Evolutionary conservation across 2,329 filamentous ascomycete species (phyloP).

Genomic region (Colletotrichum eleusines): DNA sequence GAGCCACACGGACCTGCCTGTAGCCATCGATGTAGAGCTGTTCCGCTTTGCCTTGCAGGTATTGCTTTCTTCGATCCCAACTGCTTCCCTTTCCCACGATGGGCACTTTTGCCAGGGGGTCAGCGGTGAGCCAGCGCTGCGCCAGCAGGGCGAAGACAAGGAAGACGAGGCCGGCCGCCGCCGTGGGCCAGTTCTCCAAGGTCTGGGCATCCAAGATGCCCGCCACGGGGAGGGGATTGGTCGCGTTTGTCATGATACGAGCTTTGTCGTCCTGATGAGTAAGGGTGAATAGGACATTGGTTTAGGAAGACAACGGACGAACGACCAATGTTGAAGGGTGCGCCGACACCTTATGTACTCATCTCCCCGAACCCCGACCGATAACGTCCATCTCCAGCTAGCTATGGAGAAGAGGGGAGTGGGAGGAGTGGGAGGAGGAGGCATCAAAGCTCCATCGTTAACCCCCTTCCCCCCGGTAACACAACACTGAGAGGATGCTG

Average conservation of each 20-base stretch:
- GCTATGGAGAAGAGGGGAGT: neutral
- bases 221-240: constrained; percentile 1
- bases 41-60: constrained; percentile 1
- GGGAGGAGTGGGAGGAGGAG: too few species aligned
- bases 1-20: constrained; percentile 3
- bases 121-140: constrained; percentile 29
- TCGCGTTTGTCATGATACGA: constrained; percentile 26
- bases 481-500: too few species aligned
- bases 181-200: constrained; percentile 19
- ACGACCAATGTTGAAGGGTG: neutral
- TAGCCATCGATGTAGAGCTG: constrained; percentile 34
- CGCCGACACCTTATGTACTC: constrained; percentile 1
- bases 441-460: neutral
- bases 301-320: neutral
- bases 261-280: neutral
- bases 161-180: constrained; percentile 23
- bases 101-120: constrained; percentile 30
- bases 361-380: too few species aligned
- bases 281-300: neutral
- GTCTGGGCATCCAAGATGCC: constrained; percentile 18
- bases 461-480: too few species aligned
- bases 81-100: constrained; percentile 12
- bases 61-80: constrained; percentile 20
- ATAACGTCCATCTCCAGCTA: neutral
- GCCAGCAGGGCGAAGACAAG: constrained; percentile 22